These are phyloP conservation scores for Spergularia marina DNA, from an alignment of 148 eudicot genomes.

Conservation along the genomic window DNA sequence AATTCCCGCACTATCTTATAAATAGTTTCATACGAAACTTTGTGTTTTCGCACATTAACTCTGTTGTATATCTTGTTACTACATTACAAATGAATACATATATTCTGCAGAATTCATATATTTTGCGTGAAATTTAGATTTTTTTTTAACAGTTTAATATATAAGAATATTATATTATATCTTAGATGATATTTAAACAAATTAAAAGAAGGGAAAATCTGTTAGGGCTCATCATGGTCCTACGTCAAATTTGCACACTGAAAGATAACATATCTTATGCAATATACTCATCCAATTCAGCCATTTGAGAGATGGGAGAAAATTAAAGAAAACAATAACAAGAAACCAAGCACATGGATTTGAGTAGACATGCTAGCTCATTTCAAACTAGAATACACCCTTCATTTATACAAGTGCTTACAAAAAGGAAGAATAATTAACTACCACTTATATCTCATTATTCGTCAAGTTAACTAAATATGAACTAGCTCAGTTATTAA, in stretches of 20 bases:
- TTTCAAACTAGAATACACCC: conserved; percentile 3
- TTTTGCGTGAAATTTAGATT: no score
- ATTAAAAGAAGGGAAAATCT: background rate
- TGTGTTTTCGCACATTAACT: no score
- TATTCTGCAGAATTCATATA: no score
- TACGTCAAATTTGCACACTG: conserved; percentile 8
- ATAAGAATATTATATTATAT: no score
- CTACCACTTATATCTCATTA: background rate
- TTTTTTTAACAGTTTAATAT: no score
- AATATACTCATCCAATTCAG: background rate
- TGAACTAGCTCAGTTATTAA: background rate
- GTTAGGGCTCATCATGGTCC: conserved; percentile 8
- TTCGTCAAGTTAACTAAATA: background rate
- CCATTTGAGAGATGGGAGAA: conserved; percentile 12
- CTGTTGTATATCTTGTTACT: no score
- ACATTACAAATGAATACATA: no score
- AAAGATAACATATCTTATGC: background rate
- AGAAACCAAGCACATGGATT: conserved; percentile 10
- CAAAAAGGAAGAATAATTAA: conserved; percentile 1
- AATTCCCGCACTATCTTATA: no score
- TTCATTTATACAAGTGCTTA: conserved; percentile 6
- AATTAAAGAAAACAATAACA: conserved; percentile 3
- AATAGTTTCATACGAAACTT: no score
- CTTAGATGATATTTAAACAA: no score
- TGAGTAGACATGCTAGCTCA: conserved; percentile 18